Evolutionary conservation across 2,329 filamentous ascomycete genomes (phyloP).

Genomic region (Aspergillus sp.): DNA sequence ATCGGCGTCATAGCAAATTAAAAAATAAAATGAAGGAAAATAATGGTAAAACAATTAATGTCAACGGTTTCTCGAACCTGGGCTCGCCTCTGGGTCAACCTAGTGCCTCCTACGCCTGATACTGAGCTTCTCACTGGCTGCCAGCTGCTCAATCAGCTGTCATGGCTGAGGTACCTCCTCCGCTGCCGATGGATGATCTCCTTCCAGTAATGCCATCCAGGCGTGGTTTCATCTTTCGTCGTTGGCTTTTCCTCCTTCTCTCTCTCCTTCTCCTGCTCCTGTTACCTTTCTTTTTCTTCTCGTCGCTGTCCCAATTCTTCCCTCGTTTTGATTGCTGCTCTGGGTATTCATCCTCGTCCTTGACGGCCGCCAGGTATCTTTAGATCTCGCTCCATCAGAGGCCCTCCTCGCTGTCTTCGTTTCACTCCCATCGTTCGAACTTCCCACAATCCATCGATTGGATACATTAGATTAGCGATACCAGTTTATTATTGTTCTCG

Average conservation of each 20-base stretch:
- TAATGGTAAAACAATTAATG: constrained; percentile 11
- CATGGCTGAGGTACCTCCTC: constrained; percentile 9
- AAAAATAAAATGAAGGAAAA: constrained; percentile 13
- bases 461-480: neutral
- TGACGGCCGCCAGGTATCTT: constrained; percentile 1
- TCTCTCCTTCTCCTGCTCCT: neutral
- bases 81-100: constrained; percentile 18
- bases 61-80: constrained; percentile 20
- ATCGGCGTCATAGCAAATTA: constrained; percentile 9
- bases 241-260: constrained; percentile 7
- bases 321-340: neutral
- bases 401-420: neutral
- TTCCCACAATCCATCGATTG: neutral
- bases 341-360: neutral
- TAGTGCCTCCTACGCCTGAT: constrained; percentile 13
- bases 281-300: constrained; percentile 13
- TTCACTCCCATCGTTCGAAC: neutral
- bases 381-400: constrained; percentile 2
- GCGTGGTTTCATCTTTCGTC: constrained; percentile 21
- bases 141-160: constrained; percentile 23
- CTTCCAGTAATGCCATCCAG: constrained; percentile 19
- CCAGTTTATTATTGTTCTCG: neutral
- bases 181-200: constrained; percentile 21
- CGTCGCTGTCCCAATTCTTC: constrained; percentile 4
- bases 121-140: constrained; percentile 22